Evolutionary conservation across 106 monocot species (phyloP), one percentile per base, ranked within the genome.

Genomic region (Hemerocallis citrina): DNA sequence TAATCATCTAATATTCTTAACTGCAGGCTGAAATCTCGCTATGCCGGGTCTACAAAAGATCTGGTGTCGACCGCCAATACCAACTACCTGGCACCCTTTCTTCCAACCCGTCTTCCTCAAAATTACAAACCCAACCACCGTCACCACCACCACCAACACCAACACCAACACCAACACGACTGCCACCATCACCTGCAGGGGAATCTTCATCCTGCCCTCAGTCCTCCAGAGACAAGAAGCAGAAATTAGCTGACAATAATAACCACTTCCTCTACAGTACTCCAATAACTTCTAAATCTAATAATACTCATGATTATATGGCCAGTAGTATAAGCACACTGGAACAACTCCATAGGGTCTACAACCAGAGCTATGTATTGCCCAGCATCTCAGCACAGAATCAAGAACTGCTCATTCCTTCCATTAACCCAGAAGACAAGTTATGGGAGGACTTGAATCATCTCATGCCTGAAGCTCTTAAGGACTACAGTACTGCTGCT

Each of bases 1-100:
- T n/a, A n/a, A n/a, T n/a, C n/a, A n/a, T n/a, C n/a, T n/a, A n/a
- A n/a, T n/a, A n/a, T n/a, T n/a, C n/a, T n/a, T n/a, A n/a, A 37
- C 60, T 69, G 40, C 69, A 81, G 81, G 76, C 65, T 9, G 81
- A 81, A 25, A 81, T 81, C 30, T 73, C 81, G 0, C 73, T 81
- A 0, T 81, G 81, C 55, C 60, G 73, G 14, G 81, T 81, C 7
- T 81, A 81, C 76, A 81, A 77, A 62, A 64, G 81, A 56, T 30
- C 81, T 0, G 81, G 81, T 16, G 52, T 72, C 7, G 76, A 76
- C 5, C 31, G 32, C 37, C 38, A 14, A 13, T 40, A 38, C 39
- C 37, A 59, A 14, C 36, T 59, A 23, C 59, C 59, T 1, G 15
- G 59, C 24, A 22, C 34, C 19, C 59, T 24, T 27, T 40, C 39